Base-by-base conservation (phyloP, 495 filamentous ascomycete genomes). In the Daldinia vernicosa region DNA sequence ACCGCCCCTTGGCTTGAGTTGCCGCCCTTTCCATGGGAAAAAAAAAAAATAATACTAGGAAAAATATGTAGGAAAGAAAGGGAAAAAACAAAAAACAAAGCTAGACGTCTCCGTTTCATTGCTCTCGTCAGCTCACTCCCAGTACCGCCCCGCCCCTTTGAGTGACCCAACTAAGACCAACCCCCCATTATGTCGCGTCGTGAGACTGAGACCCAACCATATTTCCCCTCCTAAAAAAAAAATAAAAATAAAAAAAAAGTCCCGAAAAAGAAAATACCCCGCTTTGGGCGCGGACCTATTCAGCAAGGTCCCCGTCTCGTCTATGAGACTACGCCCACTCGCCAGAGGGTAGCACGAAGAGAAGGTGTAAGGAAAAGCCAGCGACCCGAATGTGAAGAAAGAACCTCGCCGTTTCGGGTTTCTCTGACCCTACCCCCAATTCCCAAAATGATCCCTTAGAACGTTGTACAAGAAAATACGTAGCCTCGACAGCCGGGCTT, bases 401-500 rank as follows among this genome's bases (percentile, higher is more conserved):
- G 69, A 52, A 32, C 30, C 53, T 45, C 65, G 33, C 56, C 51
- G 26, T 59, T 51, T 56, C 70, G 62, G 69, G 70, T 52, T 39
- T 40, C 56, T 37, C 56, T 62, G 52, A 55, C 64, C 27, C 70
- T 72, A 35, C 60, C 40, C 63, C 70, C 63, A 52, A 51, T 56
- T 59, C 53, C 75, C 75, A 57, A 57, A 67, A 70, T 77, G 69
- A 69, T 69, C 67, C 72, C 71, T 54, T 75, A 59, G 62, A 71
- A 69, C 72, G 61, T 75, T 75, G 67, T 77, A 77, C 75, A 77
- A 75, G 61, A 70, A 77, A 70, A 70, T 63, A 65, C 53, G 70
- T 62, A 73, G 70, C 70, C 70, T 54, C 56, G 45, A 60, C 66
- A 43, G 27, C 43, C 56, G 60, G 68, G 65, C 65, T 67, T 71